Evolutionary conservation across 345 rosid species (phyloP).

Genomic region (Syzygium oleosum): DNA sequence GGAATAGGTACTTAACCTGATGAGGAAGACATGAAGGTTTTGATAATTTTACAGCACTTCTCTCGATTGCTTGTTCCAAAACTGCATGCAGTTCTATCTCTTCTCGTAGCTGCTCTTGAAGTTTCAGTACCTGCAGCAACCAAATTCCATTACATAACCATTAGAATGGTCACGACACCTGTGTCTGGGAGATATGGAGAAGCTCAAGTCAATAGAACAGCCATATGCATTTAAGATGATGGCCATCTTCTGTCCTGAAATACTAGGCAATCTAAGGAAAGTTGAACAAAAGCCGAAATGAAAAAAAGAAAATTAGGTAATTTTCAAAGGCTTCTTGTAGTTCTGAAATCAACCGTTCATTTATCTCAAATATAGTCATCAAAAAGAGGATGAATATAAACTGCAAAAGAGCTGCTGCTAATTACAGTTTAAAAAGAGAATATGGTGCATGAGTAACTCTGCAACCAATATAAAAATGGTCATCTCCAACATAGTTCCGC

Average conservation of each 20-base stretch:
- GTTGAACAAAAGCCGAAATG: neutral
- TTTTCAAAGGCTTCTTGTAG: neutral
- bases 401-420: neutral
- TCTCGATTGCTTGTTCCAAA: slow-evolving; percentile 46
- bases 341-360: neutral
- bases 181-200: neutral
- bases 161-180: neutral
- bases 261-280: neutral
- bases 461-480: neutral
- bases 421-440: neutral
- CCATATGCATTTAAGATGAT: neutral
- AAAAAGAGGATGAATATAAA: neutral
- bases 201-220: neutral
- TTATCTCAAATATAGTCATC: neutral
- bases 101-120: slow-evolving; percentile 60
- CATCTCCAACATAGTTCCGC: neutral
- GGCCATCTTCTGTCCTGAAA: neutral
- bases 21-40: slow-evolving; percentile 41
- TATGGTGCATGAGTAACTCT: neutral
- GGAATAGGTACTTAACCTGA: slow-evolving; percentile 20
- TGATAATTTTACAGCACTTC: slow-evolving; percentile 40
- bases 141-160: neutral
- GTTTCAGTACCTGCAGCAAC: slow-evolving; percentile 50
- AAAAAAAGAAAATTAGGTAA: neutral
- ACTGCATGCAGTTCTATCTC: slow-evolving; percentile 58